Evolutionary conservation across 495 filamentous ascomycete species (phyloP).

Genomic region (Aspergillus conjunctus): DNA sequence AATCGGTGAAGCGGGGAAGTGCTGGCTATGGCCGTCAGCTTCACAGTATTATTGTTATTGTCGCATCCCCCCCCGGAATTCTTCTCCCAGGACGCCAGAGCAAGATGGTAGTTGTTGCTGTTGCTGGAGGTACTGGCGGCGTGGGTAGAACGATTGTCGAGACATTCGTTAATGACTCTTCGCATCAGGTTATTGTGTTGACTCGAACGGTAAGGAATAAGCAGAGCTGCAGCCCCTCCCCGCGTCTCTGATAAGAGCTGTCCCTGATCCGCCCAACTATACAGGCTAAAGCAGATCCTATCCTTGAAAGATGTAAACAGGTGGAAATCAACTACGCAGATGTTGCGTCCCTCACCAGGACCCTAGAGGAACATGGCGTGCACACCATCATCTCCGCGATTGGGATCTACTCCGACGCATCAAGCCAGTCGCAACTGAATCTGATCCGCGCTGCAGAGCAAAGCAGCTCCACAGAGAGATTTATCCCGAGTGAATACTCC

Average conservation of each 20-base stretch:
- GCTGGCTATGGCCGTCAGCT: too few species aligned
- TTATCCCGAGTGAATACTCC: constrained; percentile 54
- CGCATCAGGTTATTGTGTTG: constrained; percentile 48
- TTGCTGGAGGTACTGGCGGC: constrained; percentile 57
- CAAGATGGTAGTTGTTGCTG: constrained; percentile 49
- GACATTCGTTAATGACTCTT: constrained; percentile 36
- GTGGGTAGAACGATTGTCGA: constrained; percentile 56
- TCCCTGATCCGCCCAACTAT: neutral
- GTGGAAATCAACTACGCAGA: constrained; percentile 47
- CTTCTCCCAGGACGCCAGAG: neutral
- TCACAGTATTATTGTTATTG: too few species aligned
- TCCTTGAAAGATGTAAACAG: constrained; percentile 16
- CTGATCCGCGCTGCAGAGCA: constrained; percentile 53
- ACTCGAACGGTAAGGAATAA: constrained; percentile 36
- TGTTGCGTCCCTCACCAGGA: constrained; percentile 35
- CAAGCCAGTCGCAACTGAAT: constrained; percentile 42
- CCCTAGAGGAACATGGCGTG: constrained; percentile 49
- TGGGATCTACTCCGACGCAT: constrained; percentile 35
- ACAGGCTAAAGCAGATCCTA: constrained; percentile 13
- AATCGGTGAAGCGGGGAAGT: too few species aligned
- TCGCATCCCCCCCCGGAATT: too few species aligned
- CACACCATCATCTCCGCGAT: constrained; percentile 57
- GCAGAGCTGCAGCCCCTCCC: too few species aligned
- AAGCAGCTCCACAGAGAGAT: constrained; percentile 45
- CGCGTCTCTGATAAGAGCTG: neutral